A percentile compares a stretch with the other conserved stretches of the same genome.
Conservation (phyloP, 768 basidiomycete genomes). For the Suillus plorans region DNA sequence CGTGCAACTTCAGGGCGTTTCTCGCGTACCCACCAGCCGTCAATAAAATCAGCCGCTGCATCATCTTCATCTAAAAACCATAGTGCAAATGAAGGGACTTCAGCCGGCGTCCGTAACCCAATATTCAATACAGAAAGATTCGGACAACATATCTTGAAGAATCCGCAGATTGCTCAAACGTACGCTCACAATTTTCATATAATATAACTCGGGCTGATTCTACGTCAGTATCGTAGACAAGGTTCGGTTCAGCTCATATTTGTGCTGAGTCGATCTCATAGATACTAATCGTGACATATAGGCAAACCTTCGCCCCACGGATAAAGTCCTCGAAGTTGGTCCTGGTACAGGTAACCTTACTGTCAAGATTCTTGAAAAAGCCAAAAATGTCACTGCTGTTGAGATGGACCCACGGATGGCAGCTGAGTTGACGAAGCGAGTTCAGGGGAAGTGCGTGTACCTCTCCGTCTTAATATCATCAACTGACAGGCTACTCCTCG, state of each 20-base stretch:
- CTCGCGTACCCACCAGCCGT: slow-evolving; percentile 63
- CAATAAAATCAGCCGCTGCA: slow-evolving; percentile 41
- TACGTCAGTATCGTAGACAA: slow-evolving; percentile 59
- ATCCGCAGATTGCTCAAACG: slow-evolving; percentile 88
- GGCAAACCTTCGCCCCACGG: slow-evolving; percentile 91
- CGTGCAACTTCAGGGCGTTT: slow-evolving; percentile 78
- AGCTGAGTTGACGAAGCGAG: slow-evolving; percentile 93
- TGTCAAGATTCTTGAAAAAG: slow-evolving; percentile 88
- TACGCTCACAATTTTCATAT: slow-evolving; percentile 39
- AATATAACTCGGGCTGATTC: slow-evolving; percentile 14
- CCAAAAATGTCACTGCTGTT: slow-evolving; percentile 89
- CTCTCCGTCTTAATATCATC: not conserved
- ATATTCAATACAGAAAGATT: slow-evolving; percentile 95
- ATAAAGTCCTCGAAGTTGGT: slow-evolving; percentile 95
- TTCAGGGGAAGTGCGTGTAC: slow-evolving; percentile 90
- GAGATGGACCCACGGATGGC: slow-evolving; percentile 99
- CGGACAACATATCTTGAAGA: slow-evolving; percentile 98
- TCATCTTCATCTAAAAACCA: slow-evolving; percentile 40
- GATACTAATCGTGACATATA: slow-evolving; percentile 26
- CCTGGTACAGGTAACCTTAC: slow-evolving; percentile 98
- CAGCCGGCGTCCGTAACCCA: slow-evolving; percentile 65
- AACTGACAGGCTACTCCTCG: not conserved
- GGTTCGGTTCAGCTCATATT: slow-evolving; percentile 27
- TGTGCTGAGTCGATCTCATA: slow-evolving; percentile 5
- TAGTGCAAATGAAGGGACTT: slow-evolving; percentile 37